A percentile compares a stretch with the other conserved stretches of the same genome.
Evolutionary conservation across 768 basidiomycete species (phyloP).

Genomic region (Pleurotus salmoneostramineus): DNA sequence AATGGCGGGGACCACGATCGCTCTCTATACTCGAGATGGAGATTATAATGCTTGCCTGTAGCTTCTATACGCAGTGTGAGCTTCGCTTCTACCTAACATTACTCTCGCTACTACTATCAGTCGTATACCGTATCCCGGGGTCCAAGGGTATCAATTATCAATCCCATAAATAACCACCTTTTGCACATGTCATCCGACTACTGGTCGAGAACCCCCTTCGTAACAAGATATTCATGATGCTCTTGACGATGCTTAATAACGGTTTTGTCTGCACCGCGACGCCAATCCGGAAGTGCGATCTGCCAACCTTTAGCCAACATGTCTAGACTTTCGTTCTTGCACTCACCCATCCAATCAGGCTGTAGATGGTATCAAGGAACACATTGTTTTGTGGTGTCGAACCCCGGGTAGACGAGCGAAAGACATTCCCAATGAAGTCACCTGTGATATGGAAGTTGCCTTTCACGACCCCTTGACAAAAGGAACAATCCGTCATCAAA

Average conservation of each 20-base stretch:
- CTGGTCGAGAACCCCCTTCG: conserved; percentile 15
- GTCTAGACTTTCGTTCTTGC: not conserved
- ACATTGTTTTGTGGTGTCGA: conserved; percentile 50
- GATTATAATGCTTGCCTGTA: conserved; percentile 67
- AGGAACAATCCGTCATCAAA: not conserved
- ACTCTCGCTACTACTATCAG: conserved; percentile 11
- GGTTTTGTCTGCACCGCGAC: conserved; percentile 28
- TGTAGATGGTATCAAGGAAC: conserved; percentile 42
- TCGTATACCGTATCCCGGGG: not conserved
- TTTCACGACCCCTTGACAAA: conserved; percentile 46
- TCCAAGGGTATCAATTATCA: not conserved
- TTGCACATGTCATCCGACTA: not conserved
- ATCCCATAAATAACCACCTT: not conserved
- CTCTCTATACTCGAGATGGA: conserved; percentile 35
- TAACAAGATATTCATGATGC: conserved; percentile 29
- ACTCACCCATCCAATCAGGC: conserved; percentile 39
- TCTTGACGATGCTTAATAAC: conserved; percentile 28
- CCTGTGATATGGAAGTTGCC: conserved; percentile 62
- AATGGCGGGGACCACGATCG: conserved; percentile 80
- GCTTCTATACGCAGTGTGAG: conserved; percentile 25
- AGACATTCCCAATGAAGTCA: conserved; percentile 53
- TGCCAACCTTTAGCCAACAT: conserved; percentile 13
- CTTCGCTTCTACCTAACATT: conserved; percentile 60
- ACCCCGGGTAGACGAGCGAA: conserved; percentile 54
- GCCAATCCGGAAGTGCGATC: conserved; percentile 37